phyloP scores from a whole-genome alignment of 2,329 filamentous ascomycete species.

The Colletotrichum paranaense region DNA sequence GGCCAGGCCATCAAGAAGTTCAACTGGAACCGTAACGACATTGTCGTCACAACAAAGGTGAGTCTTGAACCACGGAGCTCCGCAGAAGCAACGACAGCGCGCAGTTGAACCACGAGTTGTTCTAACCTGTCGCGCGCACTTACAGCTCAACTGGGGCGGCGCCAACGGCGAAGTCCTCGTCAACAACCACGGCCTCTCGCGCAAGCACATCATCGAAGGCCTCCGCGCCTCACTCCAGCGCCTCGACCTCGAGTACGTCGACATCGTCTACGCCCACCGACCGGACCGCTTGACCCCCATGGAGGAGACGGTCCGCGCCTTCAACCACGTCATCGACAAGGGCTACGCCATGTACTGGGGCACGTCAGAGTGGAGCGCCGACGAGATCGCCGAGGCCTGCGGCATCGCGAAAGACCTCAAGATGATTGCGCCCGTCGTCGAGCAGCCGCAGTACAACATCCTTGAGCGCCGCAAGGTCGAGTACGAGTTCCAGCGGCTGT shows the following conservation, averaged over 20 bases:
- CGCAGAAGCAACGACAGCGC: no score
- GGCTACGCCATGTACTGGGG: slow-evolving; percentile 81
- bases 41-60: slow-evolving; percentile 68
- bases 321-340: slow-evolving; percentile 76
- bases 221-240: slow-evolving; percentile 67
- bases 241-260: slow-evolving; percentile 70
- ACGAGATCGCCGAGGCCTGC: slow-evolving; percentile 74
- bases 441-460: slow-evolving; percentile 77
- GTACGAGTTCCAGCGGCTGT: slow-evolving; percentile 70
- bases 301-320: slow-evolving; percentile 77
- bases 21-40: slow-evolving; percentile 70
- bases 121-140: neutral
- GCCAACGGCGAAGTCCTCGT: slow-evolving; percentile 70
- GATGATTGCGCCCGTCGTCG: slow-evolving; percentile 72
- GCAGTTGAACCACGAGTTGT: no score
- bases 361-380: slow-evolving; percentile 77
- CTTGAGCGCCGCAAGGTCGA: slow-evolving; percentile 71
- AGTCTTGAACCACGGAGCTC: slow-evolving; percentile 4
- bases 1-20: slow-evolving; percentile 70
- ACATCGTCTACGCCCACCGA: slow-evolving; percentile 77
- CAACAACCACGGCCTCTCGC: slow-evolving; percentile 69
- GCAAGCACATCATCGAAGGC: slow-evolving; percentile 72
- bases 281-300: slow-evolving; percentile 76
- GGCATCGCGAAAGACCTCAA: slow-evolving; percentile 68
- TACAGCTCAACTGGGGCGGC: slow-evolving; percentile 71